These are phyloP conservation scores for Penicillium alfredii DNA, from an alignment of 495 filamentous ascomycete genomes.

Conservation along the genomic window DNA sequence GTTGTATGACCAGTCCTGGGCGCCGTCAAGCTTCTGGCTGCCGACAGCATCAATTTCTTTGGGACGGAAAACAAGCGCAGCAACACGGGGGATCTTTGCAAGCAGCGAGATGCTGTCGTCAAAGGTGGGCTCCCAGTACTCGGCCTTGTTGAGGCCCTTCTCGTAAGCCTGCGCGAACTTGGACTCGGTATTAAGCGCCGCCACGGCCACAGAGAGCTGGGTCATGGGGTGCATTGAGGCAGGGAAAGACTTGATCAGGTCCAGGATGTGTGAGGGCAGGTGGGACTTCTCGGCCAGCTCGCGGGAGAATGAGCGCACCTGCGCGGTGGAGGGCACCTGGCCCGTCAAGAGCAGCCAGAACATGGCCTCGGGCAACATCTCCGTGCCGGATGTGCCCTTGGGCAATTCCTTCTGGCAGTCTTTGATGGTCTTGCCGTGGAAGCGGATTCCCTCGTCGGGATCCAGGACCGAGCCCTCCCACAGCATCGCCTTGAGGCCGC, in stretches of 20 bases:
- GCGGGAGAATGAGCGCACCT: conserved; percentile 74
- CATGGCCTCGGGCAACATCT: conserved; percentile 99
- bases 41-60: conserved; percentile 62
- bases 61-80: conserved; percentile 94
- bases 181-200: conserved; percentile 85
- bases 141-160: conserved; percentile 79
- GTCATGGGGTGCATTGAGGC: conserved; percentile 93
- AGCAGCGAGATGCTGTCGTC: conserved; percentile 92
- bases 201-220: conserved; percentile 90
- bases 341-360: conserved; percentile 98
- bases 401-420: conserved; percentile 92
- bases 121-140: conserved; percentile 98
- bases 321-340: conserved; percentile 73
- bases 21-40: conserved; percentile 35
- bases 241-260: conserved; percentile 88
- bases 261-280: conserved; percentile 77
- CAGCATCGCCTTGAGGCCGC: conserved; percentile 93
- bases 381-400: conserved; percentile 88
- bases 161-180: conserved; percentile 91
- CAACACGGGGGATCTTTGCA: conserved; percentile 93
- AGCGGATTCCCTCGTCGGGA: conserved; percentile 93
- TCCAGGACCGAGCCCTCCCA: conserved; percentile 99
- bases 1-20: conserved; percentile 97
- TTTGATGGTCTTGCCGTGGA: conserved; percentile 96
- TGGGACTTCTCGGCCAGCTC: conserved; percentile 81